Evolutionary conservation across 2,329 filamentous ascomycete genomes (phyloP).

Genomic region (Colletotrichum shisoi): DNA sequence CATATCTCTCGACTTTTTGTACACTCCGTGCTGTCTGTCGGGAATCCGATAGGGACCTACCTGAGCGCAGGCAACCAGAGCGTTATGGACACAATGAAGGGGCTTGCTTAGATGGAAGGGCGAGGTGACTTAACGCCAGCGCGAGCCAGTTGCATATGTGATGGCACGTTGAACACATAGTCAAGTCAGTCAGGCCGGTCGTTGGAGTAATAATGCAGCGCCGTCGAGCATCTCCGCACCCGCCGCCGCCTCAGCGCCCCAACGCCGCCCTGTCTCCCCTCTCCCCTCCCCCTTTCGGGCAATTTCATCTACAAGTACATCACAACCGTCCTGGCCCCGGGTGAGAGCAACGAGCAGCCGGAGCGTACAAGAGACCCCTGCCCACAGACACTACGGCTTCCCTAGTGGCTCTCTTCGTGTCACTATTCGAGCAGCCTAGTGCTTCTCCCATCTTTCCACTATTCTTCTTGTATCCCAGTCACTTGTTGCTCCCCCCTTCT

Average conservation of each 20-base stretch:
- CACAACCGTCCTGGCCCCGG: conserved; percentile 49
- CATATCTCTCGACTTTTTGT: conserved; percentile 15
- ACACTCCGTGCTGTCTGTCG: neutral
- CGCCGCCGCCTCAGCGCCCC: conserved; percentile 29
- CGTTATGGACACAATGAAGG: conserved; percentile 21
- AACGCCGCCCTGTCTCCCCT: too few species aligned
- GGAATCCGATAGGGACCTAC: conserved; percentile 11
- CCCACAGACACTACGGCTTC: conserved; percentile 36
- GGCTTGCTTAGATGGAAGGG: conserved; percentile 21
- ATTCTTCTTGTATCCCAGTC: conserved; percentile 39
- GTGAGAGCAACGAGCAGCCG: conserved; percentile 35
- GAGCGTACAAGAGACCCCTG: conserved; percentile 42
- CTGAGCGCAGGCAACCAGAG: conserved; percentile 24
- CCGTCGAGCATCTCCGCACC: conserved; percentile 45
- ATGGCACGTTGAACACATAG: conserved; percentile 41
- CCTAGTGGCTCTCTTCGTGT: conserved; percentile 44
- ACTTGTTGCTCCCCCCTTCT: conserved; percentile 19
- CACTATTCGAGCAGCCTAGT: conserved; percentile 41
- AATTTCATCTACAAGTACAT: conserved; percentile 53
- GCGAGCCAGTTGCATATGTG: conserved; percentile 42
- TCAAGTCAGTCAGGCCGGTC: conserved; percentile 8
- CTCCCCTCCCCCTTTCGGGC: conserved; percentile 46
- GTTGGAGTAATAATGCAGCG: conserved; percentile 41
- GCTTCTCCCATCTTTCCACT: conserved; percentile 47
- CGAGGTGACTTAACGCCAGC: conserved; percentile 32